phyloP scores from a whole-genome alignment of 2,329 filamentous ascomycete genomes.

The Hypoxylon sp. region DNA sequence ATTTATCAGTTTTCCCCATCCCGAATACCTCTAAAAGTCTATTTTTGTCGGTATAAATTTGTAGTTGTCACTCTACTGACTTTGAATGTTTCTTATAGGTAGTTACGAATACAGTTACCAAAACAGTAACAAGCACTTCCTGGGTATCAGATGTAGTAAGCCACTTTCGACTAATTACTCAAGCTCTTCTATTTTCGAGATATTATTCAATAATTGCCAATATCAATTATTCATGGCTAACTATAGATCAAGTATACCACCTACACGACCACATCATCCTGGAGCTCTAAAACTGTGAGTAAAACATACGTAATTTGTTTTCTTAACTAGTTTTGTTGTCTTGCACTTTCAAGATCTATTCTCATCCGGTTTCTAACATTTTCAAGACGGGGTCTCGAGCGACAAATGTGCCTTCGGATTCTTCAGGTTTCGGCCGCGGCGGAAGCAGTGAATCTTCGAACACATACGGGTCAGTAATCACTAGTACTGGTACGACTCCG shows the following conservation, averaged over 20 bases:
- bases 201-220: not conserved
- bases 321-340: not conserved
- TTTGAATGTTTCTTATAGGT: slow-evolving; percentile 8
- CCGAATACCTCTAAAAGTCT: not conserved
- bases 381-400: slow-evolving; percentile 13
- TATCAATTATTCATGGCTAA: slow-evolving; percentile 13
- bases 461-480: slow-evolving; percentile 43
- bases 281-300: slow-evolving; percentile 19
- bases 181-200: not conserved
- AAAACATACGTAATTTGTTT: not conserved
- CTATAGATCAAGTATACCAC: slow-evolving; percentile 21
- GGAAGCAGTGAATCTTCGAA: slow-evolving; percentile 25
- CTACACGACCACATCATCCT: slow-evolving; percentile 1
- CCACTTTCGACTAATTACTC: not conserved
- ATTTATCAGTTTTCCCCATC: not conserved
- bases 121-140: slow-evolving; percentile 27
- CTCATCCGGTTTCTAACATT: not conserved
- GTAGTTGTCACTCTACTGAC: not conserved
- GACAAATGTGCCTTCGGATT: slow-evolving; percentile 21
- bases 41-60: not conserved
- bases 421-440: slow-evolving; percentile 18
- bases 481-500: slow-evolving; percentile 45
- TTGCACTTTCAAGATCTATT: not conserved
- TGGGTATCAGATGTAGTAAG: slow-evolving; percentile 23
- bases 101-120: slow-evolving; percentile 30